Base-by-base conservation (phyloP, 1,284 basidiomycete species). In the Serendipita sp. region DNA sequence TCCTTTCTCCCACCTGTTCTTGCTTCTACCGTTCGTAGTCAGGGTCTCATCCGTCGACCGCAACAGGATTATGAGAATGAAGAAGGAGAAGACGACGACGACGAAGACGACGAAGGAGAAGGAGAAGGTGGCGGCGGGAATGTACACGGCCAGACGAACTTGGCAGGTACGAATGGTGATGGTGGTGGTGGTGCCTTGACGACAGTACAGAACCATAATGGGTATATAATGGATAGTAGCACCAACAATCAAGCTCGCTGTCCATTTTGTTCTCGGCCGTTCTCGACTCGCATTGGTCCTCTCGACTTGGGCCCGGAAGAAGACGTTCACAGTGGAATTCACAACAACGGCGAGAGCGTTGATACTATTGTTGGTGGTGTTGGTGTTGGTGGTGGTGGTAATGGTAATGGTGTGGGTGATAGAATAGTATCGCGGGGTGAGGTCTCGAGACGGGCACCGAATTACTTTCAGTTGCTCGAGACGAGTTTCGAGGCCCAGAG, bases 121-220 rank as follows among this genome's bases (percentile, higher is more conserved):
- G 5, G 45, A n/a, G 45, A 17, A 49, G 5, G n/a, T 1, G 42
- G 42, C 1, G 13, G 17, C 42, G 13, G 13, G 13, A 44, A 44
- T 44, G 17, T 44, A 12, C 13, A 44, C 12, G 42, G 42, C 42
- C 12, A 13, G 22, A 22, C 22, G 1, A 22, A 22, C 22, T 22
- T 22, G 22, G 22, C 22, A n/a, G 32, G 26, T 35, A 26, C 10
- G 15, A 32, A 1, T 26, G 53, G 53, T 35, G 15, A 1, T 10
- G 53, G n/a, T 4, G 26, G 26, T 49, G 53, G 26, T 58, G 91
- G 94, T 71, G 96, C 93, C 17, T 93, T 93, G 66, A 96, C 93
- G 78, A 91, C 76, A 73, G 93, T 86, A 67, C 4, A 10, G 26
- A 26, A 10, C 3, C 15, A 32, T n/a, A n/a, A 58, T 58, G 53